Percentiles rank a stretch among this genome's conserved stretches.
phyloP scores from a whole-genome alignment of 495 filamentous ascomycete genomes.

The Aspergillus homomorphus region DNA sequence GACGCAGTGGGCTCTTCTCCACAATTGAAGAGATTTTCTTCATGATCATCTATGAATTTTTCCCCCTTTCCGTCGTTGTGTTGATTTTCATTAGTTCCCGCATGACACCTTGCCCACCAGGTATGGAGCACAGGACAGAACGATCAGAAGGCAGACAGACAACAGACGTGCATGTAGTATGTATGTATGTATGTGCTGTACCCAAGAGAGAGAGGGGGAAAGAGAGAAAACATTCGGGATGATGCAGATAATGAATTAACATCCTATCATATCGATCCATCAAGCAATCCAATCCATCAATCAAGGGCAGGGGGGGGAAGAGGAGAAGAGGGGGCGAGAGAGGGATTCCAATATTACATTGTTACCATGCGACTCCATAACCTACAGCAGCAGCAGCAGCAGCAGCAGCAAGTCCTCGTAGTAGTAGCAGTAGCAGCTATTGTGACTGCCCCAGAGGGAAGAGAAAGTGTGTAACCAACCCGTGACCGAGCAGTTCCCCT shows the following conservation, averaged over 20 bases:
- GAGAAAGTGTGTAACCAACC: constrained; percentile 25
- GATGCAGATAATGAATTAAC: not conserved
- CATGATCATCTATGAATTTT: constrained; percentile 12
- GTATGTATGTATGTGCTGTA: constrained; percentile 8
- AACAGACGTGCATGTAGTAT: not conserved
- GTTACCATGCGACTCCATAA: constrained; percentile 11
- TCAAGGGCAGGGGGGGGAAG: not conserved
- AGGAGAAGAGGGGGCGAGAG: not conserved
- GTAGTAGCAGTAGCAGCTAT: constrained; percentile 13
- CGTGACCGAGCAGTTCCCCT: constrained; percentile 14
- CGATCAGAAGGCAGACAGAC: not conserved
- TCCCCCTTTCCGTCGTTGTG: not conserved
- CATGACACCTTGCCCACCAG: not conserved
- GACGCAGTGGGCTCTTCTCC: constrained; percentile 15
- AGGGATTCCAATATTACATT: constrained; percentile 13
- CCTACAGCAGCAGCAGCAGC: constrained; percentile 1
- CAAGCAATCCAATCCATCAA: not conserved
- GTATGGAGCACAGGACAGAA: not conserved
- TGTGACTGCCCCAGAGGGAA: constrained; percentile 10
- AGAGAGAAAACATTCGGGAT: not conserved
- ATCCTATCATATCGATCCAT: not conserved
- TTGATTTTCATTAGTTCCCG: not conserved
- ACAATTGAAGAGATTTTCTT: constrained; percentile 20
- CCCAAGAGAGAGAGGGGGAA: not conserved
- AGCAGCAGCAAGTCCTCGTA: not conserved